Evolutionary conservation across 164 flowering plant species (phyloP).

Genomic region (Amborella trichopoda): DNA sequence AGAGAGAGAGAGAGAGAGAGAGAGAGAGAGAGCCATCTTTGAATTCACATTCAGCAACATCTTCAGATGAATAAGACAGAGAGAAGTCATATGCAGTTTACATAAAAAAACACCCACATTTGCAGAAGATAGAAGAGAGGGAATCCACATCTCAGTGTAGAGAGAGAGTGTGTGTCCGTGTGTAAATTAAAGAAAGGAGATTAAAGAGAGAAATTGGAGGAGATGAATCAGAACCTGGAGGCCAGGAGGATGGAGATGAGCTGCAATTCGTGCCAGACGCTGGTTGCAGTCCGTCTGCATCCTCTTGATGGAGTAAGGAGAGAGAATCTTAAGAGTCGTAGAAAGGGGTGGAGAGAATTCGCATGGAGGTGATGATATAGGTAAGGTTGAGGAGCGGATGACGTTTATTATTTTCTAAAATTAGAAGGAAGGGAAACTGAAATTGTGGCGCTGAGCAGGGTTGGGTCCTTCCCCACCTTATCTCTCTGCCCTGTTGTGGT

Average conservation of each 20-base stretch:
- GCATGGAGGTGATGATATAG: too few species aligned
- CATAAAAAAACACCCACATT: background rate
- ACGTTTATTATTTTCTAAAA: too few species aligned
- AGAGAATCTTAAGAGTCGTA: too few species aligned
- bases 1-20: slow-evolving; percentile 1
- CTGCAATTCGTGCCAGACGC: slow-evolving; percentile 69
- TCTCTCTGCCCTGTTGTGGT: too few species aligned
- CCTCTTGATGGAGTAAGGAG: slow-evolving; percentile 2
- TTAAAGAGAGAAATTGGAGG: slow-evolving; percentile 2
- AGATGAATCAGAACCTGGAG: slow-evolving; percentile 25
- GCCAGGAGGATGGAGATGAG: slow-evolving; percentile 66
- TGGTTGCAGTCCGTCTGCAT: slow-evolving; percentile 35
- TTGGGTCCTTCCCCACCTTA: too few species aligned
- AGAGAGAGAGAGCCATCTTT: background rate
- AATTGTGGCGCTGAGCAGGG: too few species aligned
- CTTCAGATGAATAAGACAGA: background rate
- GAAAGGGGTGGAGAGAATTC: too few species aligned
- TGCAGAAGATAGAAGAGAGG: background rate
- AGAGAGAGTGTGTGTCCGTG: too few species aligned
- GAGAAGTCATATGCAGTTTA: background rate
- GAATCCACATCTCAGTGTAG: background rate
- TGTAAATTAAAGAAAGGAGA: background rate
- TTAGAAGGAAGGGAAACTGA: too few species aligned
- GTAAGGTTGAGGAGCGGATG: too few species aligned
- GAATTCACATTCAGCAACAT: background rate